phyloP scores from a whole-genome alignment of 1,284 basidiomycete genomes.

The Fomes fomentarius region DNA sequence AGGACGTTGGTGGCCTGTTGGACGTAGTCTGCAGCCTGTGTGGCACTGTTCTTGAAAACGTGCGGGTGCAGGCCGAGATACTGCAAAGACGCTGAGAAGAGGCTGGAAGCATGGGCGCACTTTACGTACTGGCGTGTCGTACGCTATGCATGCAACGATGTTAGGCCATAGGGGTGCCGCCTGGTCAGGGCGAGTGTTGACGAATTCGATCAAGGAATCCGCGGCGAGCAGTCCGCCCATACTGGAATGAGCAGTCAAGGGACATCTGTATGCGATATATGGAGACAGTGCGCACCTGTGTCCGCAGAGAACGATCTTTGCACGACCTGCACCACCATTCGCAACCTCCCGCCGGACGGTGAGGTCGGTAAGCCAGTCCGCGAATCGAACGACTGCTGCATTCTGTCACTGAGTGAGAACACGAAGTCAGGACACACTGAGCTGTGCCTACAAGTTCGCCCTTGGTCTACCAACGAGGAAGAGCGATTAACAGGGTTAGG shows the following conservation, averaged over 20 bases:
- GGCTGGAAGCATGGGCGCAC: not conserved
- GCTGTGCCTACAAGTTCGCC: conserved; percentile 74
- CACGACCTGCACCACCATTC: conserved; percentile 74
- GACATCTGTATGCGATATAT: not conserved
- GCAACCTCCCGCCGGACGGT: conserved; percentile 81
- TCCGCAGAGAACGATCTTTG: conserved; percentile 86
- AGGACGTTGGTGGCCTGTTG: conserved; percentile 64
- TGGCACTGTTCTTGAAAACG: conserved; percentile 85
- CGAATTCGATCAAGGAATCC: conserved; percentile 80
- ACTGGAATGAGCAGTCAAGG: conserved; percentile 42
- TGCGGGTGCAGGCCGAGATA: conserved; percentile 87
- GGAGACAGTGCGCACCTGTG: conserved; percentile 66
- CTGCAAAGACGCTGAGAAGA: conserved; percentile 41
- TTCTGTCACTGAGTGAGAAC: conserved; percentile 46
- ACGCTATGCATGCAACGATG: conserved; percentile 82
- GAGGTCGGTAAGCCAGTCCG: conserved; percentile 86
- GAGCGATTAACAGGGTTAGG: conserved; percentile 10
- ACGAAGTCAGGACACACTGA: not conserved
- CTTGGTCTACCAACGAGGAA: conserved; percentile 59
- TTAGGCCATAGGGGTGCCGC: conserved; percentile 80
- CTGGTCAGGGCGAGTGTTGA: conserved; percentile 61
- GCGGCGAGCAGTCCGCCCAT: conserved; percentile 92
- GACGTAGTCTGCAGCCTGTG: conserved; percentile 77
- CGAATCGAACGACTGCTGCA: conserved; percentile 81
- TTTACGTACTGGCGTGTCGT: conserved; percentile 84